Evolutionary conservation across 129 eudicot genomes (phyloP).

Genomic region (Artemisia annua): DNA sequence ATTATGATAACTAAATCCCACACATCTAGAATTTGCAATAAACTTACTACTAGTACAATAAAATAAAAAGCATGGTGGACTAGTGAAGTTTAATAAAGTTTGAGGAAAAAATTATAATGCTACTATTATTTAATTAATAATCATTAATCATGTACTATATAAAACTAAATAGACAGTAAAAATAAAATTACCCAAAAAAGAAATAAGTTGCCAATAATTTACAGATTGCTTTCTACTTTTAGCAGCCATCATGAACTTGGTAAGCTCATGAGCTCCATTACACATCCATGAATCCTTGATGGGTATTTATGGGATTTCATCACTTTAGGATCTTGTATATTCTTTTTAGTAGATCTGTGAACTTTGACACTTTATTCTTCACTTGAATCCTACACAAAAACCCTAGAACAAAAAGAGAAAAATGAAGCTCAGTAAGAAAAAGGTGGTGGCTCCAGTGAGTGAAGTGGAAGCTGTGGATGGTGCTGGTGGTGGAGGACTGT

Average conservation of each 20-base stretch:
- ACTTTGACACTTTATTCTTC: constrained; percentile 32
- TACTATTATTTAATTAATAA: constrained; percentile 19
- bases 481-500: constrained; percentile 65
- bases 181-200: constrained; percentile 23
- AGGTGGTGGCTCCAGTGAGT: constrained; percentile 22
- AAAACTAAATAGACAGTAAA: constrained; percentile 18
- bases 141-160: not conserved
- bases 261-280: not conserved
- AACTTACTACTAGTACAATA: not conserved
- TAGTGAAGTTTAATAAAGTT: constrained; percentile 4
- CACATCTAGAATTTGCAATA: too few relatives aligned
- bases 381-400: constrained; percentile 8
- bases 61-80: not conserved
- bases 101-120: constrained; percentile 15
- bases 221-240: constrained; percentile 49
- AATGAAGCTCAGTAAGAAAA: constrained; percentile 12
- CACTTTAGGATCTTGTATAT: constrained; percentile 18
- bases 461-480: constrained; percentile 28
- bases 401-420: constrained; percentile 19
- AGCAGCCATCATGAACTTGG: constrained; percentile 14
- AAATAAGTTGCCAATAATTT: constrained; percentile 40
- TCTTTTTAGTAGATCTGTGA: constrained; percentile 32
- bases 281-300: constrained; percentile 6
- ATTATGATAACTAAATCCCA: too few relatives aligned
- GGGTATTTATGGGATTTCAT: constrained; percentile 31